phyloP scores from a whole-genome alignment of 1,284 basidiomycete species.

The Mycena citricolor region DNA sequence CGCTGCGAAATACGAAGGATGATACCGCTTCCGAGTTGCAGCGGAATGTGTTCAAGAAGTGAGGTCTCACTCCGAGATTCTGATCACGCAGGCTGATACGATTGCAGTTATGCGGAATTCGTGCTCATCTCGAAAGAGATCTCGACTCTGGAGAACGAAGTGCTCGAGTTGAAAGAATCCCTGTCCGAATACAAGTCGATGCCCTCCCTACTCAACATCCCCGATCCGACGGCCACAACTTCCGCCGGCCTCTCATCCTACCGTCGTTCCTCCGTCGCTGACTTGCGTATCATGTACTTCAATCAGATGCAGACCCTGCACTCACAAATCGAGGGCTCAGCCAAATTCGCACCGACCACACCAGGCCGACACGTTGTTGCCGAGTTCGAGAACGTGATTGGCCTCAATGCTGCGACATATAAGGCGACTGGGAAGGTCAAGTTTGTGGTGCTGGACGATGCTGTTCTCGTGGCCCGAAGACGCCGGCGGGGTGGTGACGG shows the following conservation, averaged over 20 bases:
- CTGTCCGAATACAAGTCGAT: constrained; percentile 94
- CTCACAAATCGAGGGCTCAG: constrained; percentile 91
- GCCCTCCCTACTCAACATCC: constrained; percentile 89
- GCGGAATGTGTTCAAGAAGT: constrained; percentile 90
- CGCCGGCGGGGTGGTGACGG: constrained; percentile 48
- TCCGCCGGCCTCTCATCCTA: constrained; percentile 50
- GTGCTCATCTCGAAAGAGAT: constrained; percentile 98
- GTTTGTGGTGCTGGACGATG: constrained; percentile 90
- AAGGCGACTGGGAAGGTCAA: constrained; percentile 86
- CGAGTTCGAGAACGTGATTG: constrained; percentile 82
- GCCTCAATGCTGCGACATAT: constrained; percentile 94
- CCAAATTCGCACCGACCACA: constrained; percentile 90
- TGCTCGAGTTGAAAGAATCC: constrained; percentile 94
- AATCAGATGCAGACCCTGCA: constrained; percentile 93
- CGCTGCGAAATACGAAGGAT: constrained; percentile 59
- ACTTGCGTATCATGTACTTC: constrained; percentile 91
- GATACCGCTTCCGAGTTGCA: constrained; percentile 74
- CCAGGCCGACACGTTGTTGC: constrained; percentile 89
- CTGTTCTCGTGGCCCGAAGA: constrained; percentile 81
- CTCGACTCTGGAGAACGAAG: constrained; percentile 93
- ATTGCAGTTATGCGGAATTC: constrained; percentile 87
- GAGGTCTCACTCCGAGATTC: no score
- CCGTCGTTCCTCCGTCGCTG: constrained; percentile 87
- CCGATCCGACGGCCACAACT: constrained; percentile 65
- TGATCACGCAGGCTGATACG: no score